These are phyloP conservation scores for Mycena latifolia DNA, from an alignment of 768 basidiomycete species.

Conservation along the genomic window DNA sequence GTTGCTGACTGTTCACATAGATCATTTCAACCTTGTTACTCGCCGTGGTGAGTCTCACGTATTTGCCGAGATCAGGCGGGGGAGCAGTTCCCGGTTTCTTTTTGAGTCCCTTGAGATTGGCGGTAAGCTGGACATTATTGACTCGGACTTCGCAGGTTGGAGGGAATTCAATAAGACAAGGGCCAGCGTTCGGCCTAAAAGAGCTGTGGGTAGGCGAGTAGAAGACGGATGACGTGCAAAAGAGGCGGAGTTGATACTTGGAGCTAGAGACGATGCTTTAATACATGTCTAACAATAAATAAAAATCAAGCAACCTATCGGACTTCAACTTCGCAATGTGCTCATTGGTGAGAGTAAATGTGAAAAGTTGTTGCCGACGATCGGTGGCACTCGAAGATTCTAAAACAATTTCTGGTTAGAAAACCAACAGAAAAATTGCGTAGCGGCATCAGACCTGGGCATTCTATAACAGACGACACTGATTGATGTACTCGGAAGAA, in stretches of 20 bases:
- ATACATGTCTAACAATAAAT: conserved; percentile 8
- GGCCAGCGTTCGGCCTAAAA: conserved; percentile 64
- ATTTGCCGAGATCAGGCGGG: conserved; percentile 76
- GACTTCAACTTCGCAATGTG: conserved; percentile 71
- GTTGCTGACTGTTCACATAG: conserved; percentile 90
- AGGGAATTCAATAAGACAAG: conserved; percentile 91
- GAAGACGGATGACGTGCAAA: conserved; percentile 89
- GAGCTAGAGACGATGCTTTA: conserved; percentile 53
- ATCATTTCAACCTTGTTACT: conserved; percentile 87
- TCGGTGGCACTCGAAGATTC: conserved; percentile 87
- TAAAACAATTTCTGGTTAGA: conserved; percentile 41
- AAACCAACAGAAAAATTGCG: conserved; percentile 18
- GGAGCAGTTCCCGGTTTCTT: conserved; percentile 96
- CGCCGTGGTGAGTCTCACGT: conserved; percentile 52
- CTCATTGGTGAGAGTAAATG: conserved; percentile 76
- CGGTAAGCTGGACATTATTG: conserved; percentile 75
- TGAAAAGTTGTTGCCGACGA: conserved; percentile 71
- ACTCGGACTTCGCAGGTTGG: conserved; percentile 92
- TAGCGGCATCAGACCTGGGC: conserved; percentile 71
- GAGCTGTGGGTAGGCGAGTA: conserved; percentile 64
- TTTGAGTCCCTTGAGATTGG: conserved; percentile 91
- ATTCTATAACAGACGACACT: conserved; percentile 77
- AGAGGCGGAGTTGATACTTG: conserved; percentile 86
- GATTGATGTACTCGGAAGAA: conserved; percentile 78
- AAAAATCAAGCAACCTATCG: conserved; percentile 58